Base-by-base conservation (phyloP, 2,329 filamentous ascomycete species). In the Didymella pomorum region DNA sequence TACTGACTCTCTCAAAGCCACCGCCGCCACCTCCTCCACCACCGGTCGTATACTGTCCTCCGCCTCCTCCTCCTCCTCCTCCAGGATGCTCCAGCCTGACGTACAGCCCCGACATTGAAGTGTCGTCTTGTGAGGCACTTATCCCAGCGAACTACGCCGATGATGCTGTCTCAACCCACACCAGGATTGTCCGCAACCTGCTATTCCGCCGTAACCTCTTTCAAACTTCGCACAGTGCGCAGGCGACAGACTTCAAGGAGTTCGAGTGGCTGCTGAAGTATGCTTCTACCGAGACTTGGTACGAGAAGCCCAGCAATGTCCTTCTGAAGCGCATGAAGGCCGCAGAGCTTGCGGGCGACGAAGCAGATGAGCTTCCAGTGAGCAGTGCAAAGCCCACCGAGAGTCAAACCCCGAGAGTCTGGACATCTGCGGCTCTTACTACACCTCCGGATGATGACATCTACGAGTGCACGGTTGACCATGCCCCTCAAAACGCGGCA, bases 401-500 rank as follows among this genome's bases (percentile, higher is more conserved):
- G 4, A 33, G 28, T 10, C 25, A 46, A 14, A 51, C 26, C 3
- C 49, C 56, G 11, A 63, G 64, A 8, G 59, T 76, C 14, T 76
- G 72, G 72, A 68, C 67, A 10, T 71, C 72, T 1, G 58, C 64
- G 35, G 69, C 72, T 5, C 58, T 77, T 12, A 72, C 65, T 0
- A 72, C 71, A 8, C 69, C 71, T 0, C 62, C 61, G 1, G 70
- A 75, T 31, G 69, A 74, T 18, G 68, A 72, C n/a, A 62, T 74
- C 0, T 66, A 64, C 26, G 63, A 70, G 6, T 75, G 72, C 29
- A 39, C 46, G 8, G 58, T 56, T 9, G 64, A 49, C 0, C 72
- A 73, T 48, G 39, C 33, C 2, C 10, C 51, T 2, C 62, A 68
- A 4, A 52, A 25, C 1, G 4, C n/a, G 39, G 23, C 8, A 25